Conservation (phyloP, 2,329 filamentous ascomycete genomes). For the Hawksworthiomyces lignivorus region DNA sequence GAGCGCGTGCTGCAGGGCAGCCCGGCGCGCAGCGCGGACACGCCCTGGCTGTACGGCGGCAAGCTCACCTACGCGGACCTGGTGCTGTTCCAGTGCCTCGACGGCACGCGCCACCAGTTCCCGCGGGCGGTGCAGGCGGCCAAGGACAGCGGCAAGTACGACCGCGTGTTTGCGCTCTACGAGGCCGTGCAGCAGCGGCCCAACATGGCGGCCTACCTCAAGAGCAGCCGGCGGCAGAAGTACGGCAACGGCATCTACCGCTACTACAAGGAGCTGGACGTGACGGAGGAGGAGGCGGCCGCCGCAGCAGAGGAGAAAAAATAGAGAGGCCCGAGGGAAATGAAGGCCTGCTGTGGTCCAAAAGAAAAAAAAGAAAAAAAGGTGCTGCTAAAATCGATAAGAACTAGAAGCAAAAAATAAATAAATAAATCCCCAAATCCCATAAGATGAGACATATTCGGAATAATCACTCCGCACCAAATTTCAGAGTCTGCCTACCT, state of each 20-base stretch:
- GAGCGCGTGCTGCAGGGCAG: slow-evolving; percentile 56
- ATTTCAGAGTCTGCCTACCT: no score
- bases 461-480: no score
- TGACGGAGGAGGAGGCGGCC: slow-evolving; percentile 12
- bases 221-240: slow-evolving; percentile 52
- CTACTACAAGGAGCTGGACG: slow-evolving; percentile 65
- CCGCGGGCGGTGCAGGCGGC: slow-evolving; percentile 55
- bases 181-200: slow-evolving; percentile 54
- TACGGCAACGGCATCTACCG: slow-evolving; percentile 63
- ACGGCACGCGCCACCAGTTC: slow-evolving; percentile 59
- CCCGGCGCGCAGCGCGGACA: slow-evolving; percentile 37
- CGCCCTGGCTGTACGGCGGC: slow-evolving; percentile 59
- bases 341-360: no score
- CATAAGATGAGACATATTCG: no score
- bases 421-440: no score
- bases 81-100: slow-evolving; percentile 60
- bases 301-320: not conserved
- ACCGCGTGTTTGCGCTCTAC: slow-evolving; percentile 56
- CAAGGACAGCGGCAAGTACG: slow-evolving; percentile 48
- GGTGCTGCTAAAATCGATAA: no score
- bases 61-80: slow-evolving; percentile 64
- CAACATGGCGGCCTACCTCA: slow-evolving; percentile 61
- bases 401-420: no score
- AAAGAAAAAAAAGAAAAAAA: no score
- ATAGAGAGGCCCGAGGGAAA: not conserved